Evolutionary conservation across 345 rosid species (phyloP), one percentile per base, ranked within the genome.

Genomic region (Rhizophora apiculata): DNA sequence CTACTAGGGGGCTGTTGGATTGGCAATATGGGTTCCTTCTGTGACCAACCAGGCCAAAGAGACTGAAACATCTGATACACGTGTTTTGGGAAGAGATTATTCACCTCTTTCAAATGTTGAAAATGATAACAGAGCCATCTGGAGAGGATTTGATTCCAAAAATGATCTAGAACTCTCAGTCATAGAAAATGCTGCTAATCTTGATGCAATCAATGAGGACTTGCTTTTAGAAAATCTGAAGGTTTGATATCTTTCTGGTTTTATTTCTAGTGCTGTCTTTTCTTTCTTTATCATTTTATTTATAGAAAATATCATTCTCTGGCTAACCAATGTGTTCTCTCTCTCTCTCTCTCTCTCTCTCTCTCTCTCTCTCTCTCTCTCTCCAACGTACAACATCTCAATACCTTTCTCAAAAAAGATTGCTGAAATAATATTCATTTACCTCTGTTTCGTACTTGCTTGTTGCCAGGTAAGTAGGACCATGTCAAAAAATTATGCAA

Each of bases 21-120:
- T 95, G 74, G 99, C 99, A 27, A 95, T 95, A 83, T 95, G 99
- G 99, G 99, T 95, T 67, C 97, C 99, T 34, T 95, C 99, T 43
- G 96, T 92, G 76, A 71, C 87, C 76, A 92, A 95, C 81, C 96
- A 87, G 68, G 76, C 76, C 71, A 95, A 85, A 88, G 97, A 88
- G 81, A 69, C 82, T 58, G 94, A 92, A 65, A 72, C 78, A 66
- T 80, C 96, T 68, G 93, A 85, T 62, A 60, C 73, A 24, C 87
- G 86, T 72, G 79, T 29, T 66, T 70, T 83, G 63, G 78, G 73
- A 21, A 86, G 91, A 77, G 96, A 91, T 58, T 90, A 90, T 85
- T 88, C 97, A 73, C 73, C 90, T 29, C 75, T 89, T 69, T 74
- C 85, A 39, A 83, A 86, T 73, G 32, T 72, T 0, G 97, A 85